Conservation (phyloP, 2,329 filamentous ascomycete species). For the Apiospora koreana region DNA sequence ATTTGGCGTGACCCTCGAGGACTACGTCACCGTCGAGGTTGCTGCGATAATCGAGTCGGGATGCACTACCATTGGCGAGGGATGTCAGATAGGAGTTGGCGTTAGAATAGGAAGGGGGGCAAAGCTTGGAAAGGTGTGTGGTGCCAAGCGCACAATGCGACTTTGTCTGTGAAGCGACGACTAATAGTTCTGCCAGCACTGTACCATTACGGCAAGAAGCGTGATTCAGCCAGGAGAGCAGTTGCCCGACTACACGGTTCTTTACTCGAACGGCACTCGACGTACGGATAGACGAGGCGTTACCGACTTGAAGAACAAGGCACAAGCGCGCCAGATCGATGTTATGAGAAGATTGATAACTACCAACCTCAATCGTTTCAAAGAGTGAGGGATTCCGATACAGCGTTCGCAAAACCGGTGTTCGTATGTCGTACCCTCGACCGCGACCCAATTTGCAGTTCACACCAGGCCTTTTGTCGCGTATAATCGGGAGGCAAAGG, state of each 20-base stretch:
- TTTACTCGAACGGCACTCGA: constrained; percentile 65
- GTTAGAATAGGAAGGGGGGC: constrained; percentile 61
- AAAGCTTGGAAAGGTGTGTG: constrained; percentile 60
- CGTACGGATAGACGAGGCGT: constrained; percentile 62
- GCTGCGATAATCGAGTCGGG: constrained; percentile 63
- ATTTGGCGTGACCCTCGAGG: constrained; percentile 55
- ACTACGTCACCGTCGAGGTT: constrained; percentile 64
- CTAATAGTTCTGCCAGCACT: constrained; percentile 49
- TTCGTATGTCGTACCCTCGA: not conserved
- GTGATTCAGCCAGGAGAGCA: constrained; percentile 57
- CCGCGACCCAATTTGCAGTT: not conserved
- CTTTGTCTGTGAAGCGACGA: not conserved
- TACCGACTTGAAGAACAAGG: constrained; percentile 63
- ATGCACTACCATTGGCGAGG: constrained; percentile 62
- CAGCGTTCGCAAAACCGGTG: not conserved
- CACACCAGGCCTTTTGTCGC: not conserved
- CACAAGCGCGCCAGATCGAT: constrained; percentile 68
- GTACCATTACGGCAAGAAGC: constrained; percentile 68
- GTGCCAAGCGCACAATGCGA: not conserved
- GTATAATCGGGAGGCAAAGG: not conserved
- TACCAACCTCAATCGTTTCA: constrained; percentile 58
- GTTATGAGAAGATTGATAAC: constrained; percentile 67
- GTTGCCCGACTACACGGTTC: constrained; percentile 67
- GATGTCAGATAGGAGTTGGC: constrained; percentile 60
- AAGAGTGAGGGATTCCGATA: not conserved